Evolutionary conservation across 306 rosid species (phyloP), one percentile per base, ranked within the genome.

Genomic region (Quercus berberidifolia): DNA sequence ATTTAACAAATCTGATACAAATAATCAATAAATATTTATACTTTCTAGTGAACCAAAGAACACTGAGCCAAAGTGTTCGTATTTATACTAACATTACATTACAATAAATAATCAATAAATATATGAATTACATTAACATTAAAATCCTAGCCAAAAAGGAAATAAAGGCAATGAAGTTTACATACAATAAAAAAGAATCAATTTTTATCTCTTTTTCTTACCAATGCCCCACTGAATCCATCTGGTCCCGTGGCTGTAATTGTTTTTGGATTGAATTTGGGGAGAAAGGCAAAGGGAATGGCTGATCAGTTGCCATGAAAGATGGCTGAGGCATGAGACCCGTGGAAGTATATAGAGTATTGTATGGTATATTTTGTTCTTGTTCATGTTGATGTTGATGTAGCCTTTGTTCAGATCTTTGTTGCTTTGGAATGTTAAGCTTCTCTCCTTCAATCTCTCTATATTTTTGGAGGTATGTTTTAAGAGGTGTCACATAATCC

Each of bases 361-460:
- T 38, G 31, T 60, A 62, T 3, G 74, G 55, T 59, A 69, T 28
- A 70, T 15, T 71, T 1, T 64, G 83, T 26, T 80, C 78, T 3
- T 89, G 85, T 20, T 83, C 86, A 19, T 79, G 84, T 10, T 70
- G 79, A 5, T 78, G 83, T 2, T 80, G 86, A 9, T 76, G 90
- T 41, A 72, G 70, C 83, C 81, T 77, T 65, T 78, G 89, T 28
- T 88, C 89, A 69, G 85, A 64, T 2, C 84, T 78, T 71, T 82
- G 90, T 41, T 91, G 91, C 73, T 88, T 92, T 10, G 94, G 97
- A 77, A 85, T 67, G 52, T 88, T 92, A 69, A 84, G 80, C 76
- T 88, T 92, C 58, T 90, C 97, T 15, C 90, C 94, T 81, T 92
- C 94, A 1, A 85, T 84, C 19, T 92, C 94, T 85, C 88, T 88